phyloP scores from a whole-genome alignment of 495 filamentous ascomycete genomes.

The Rusavskia elegans region DNA sequence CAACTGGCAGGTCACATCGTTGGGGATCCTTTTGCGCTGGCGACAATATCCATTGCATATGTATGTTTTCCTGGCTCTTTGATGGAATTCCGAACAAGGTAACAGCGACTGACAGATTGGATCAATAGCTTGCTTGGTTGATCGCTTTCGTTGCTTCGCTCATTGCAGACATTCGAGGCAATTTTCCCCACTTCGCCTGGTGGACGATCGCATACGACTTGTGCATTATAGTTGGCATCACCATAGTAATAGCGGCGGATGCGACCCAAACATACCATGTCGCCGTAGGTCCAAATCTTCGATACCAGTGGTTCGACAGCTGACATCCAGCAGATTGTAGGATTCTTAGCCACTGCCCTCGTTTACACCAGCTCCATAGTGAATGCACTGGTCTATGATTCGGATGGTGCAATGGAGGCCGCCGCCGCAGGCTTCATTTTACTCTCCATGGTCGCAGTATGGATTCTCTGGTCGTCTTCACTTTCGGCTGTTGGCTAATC shows the following conservation, averaged over 20 bases:
- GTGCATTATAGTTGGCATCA: constrained; percentile 62
- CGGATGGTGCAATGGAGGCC: constrained; percentile 59
- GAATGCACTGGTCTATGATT: constrained; percentile 62
- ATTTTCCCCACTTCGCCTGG: constrained; percentile 78
- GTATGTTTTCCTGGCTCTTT: constrained; percentile 36
- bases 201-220: constrained; percentile 79
- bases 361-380: constrained; percentile 72
- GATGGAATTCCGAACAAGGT: not conserved
- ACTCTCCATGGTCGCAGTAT: constrained; percentile 84
- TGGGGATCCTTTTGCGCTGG: constrained; percentile 91
- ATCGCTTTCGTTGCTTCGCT: constrained; percentile 79
- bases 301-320: not conserved
- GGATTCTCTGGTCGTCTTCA: not conserved
- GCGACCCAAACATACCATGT: constrained; percentile 75
- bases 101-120: not conserved
- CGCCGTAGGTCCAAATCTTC: constrained; percentile 38
- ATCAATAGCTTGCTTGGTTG: constrained; percentile 71
- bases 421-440: constrained; percentile 87
- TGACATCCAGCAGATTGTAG: constrained; percentile 44
- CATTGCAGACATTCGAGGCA: constrained; percentile 43
- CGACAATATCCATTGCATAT: constrained; percentile 79
- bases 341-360: constrained; percentile 67
- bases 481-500: not conserved
- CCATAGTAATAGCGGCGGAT: constrained; percentile 66
- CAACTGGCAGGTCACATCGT: constrained; percentile 41